Conservation (phyloP, 176 grass and related monocot genomes). For the Tuctoria greenei region DNA sequence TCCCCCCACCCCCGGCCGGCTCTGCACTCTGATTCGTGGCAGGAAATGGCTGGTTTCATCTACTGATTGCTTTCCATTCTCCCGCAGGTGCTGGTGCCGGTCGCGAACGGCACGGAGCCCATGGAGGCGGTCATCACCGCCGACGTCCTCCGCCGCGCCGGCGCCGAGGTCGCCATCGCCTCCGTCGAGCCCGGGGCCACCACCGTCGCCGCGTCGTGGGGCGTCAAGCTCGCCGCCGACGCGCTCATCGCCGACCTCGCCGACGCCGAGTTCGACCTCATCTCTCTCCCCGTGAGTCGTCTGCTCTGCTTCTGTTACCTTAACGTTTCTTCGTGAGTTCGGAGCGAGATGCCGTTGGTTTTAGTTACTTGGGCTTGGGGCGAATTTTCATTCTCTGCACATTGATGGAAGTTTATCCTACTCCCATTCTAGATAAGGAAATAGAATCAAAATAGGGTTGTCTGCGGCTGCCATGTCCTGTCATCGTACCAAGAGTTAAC, state of each 20-base stretch:
- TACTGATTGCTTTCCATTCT: background rate
- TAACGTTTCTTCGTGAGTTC: background rate
- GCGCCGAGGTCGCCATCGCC: conserved; percentile 55
- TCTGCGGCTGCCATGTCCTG: background rate
- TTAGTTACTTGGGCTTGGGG: background rate
- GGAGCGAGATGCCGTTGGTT: background rate
- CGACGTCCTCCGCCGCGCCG: conserved; percentile 73
- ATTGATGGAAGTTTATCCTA: background rate
- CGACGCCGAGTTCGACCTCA: conserved; percentile 52
- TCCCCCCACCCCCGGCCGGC: too few relatives aligned
- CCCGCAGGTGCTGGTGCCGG: conserved; percentile 62
- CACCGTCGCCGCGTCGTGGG: conserved; percentile 54
- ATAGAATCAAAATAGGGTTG: background rate
- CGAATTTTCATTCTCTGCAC: background rate
- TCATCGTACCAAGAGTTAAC: background rate
- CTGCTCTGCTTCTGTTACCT: background rate
- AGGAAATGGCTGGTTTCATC: background rate
- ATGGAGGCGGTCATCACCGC: conserved; percentile 65
- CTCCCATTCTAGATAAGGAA: background rate
- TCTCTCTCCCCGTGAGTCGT: conserved; percentile 63
- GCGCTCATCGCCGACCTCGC: conserved; percentile 51
- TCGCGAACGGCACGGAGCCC: conserved; percentile 74
- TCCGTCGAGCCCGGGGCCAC: conserved; percentile 53
- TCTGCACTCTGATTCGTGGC: background rate
- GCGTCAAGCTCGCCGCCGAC: conserved; percentile 58